phyloP scores from a whole-genome alignment of 495 filamentous ascomycete genomes.

The Choiromyces venosus region DNA sequence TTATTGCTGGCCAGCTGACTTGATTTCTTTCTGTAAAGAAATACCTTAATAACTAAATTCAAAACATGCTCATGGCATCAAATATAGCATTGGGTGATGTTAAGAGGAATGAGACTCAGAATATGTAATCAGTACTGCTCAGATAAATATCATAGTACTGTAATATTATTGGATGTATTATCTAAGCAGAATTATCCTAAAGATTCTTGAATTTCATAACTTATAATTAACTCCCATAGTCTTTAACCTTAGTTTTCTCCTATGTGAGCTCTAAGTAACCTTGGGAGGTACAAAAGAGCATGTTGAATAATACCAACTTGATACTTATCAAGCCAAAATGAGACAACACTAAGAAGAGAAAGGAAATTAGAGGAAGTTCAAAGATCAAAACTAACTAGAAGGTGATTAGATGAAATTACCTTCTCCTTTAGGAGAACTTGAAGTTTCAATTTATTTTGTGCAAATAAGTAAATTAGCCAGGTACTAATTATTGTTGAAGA shows the following conservation, averaged over 20 bases:
- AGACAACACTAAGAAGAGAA: constrained; percentile 6
- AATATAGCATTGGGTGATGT: background rate
- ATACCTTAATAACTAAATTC: background rate
- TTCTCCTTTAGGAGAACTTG: background rate
- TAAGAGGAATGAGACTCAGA: too few species aligned
- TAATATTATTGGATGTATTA: constrained; percentile 31
- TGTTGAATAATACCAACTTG: background rate
- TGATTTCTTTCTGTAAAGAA: background rate
- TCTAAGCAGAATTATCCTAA: constrained; percentile 28
- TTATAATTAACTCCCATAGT: constrained; percentile 11
- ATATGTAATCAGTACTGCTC: background rate
- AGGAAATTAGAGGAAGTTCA: constrained; percentile 17
- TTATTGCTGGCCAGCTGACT: background rate
- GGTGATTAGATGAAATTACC: constrained; percentile 5
- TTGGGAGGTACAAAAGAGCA: constrained; percentile 5
- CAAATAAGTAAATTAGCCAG: constrained; percentile 1
- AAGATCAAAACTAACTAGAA: constrained; percentile 18
- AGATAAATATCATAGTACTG: background rate
- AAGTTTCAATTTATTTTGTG: background rate
- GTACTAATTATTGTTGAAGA: constrained; percentile 1
- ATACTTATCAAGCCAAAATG: constrained; percentile 5
- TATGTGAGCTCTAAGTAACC: constrained; percentile 12
- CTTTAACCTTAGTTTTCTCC: constrained; percentile 27
- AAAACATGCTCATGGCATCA: background rate
- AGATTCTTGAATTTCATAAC: constrained; percentile 19